These are phyloP conservation scores for Zanthoxylum bungeanum DNA, from an alignment of 345 rosid genomes.

Conservation along the genomic window DNA sequence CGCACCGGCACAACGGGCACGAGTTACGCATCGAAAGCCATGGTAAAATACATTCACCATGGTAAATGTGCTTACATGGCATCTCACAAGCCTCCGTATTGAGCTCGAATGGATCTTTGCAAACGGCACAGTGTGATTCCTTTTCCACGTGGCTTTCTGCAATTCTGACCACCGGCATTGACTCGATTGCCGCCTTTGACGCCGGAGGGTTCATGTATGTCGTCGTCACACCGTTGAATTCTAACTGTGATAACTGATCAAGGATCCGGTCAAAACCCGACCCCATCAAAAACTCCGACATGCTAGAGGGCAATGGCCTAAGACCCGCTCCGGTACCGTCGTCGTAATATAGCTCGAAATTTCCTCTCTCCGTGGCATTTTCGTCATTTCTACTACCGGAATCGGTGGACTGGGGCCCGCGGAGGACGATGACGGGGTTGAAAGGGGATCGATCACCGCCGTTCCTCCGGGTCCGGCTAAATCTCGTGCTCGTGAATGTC, in stretches of 20 bases:
- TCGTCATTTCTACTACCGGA: slow-evolving; percentile 24
- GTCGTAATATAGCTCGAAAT: slow-evolving; percentile 58
- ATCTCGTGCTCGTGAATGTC: slow-evolving; percentile 19
- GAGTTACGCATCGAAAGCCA: slow-evolving; percentile 55
- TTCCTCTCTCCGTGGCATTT: slow-evolving; percentile 24
- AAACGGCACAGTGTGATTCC: slow-evolving; percentile 55
- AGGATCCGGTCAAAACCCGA: slow-evolving; percentile 73
- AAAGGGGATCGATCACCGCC: slow-evolving; percentile 63
- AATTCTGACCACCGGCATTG: slow-evolving; percentile 51
- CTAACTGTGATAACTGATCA: slow-evolving; percentile 57
- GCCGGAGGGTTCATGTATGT: slow-evolving; percentile 57
- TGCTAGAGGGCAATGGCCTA: slow-evolving; percentile 56
- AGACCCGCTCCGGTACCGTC: slow-evolving; percentile 61
- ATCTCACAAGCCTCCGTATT: slow-evolving; percentile 51
- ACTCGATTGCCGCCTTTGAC: slow-evolving; percentile 55
- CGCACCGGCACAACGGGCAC: slow-evolving; percentile 60
- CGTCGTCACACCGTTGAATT: slow-evolving; percentile 40
- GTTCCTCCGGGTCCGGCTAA: slow-evolving; percentile 38
- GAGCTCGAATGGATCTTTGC: slow-evolving; percentile 51
- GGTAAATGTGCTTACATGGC: slow-evolving; percentile 66
- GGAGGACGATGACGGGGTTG: slow-evolving; percentile 62
- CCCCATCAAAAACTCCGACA: slow-evolving; percentile 73
- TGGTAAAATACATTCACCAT: slow-evolving; percentile 54
- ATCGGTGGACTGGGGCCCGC: slow-evolving; percentile 31
- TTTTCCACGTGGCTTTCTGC: slow-evolving; percentile 28